Evolutionary conservation across 2,329 filamentous ascomycete genomes (phyloP).

Genomic region (Exophiala alcalophila): DNA sequence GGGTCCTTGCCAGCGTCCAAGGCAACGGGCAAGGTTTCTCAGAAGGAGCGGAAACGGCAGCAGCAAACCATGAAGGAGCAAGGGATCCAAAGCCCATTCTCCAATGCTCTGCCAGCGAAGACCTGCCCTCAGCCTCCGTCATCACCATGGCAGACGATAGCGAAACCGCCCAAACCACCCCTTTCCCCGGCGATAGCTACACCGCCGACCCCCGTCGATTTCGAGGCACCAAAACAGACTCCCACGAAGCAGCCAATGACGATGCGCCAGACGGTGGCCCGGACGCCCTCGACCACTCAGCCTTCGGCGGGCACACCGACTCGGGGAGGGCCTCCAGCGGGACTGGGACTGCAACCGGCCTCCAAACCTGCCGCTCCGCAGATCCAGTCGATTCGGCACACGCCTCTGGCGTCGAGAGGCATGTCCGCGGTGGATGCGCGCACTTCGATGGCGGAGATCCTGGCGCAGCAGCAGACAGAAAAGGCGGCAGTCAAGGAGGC

Average conservation of each 20-base stretch:
- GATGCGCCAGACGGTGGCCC: slow-evolving; percentile 59
- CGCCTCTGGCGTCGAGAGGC: slow-evolving; percentile 32
- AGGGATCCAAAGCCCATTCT: slow-evolving; percentile 37
- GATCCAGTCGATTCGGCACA: slow-evolving; percentile 49
- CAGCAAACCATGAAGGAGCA: slow-evolving; percentile 58
- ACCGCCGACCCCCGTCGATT: slow-evolving; percentile 1
- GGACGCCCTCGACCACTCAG: slow-evolving; percentile 34
- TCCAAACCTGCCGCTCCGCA: slow-evolving; percentile 32
- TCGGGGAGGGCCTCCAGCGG: slow-evolving; percentile 23
- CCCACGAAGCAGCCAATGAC: slow-evolving; percentile 50
- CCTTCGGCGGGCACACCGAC: slow-evolving; percentile 10
- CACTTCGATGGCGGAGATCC: slow-evolving; percentile 78
- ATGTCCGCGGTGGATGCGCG: slow-evolving; percentile 30
- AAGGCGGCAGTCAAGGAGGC: slow-evolving; percentile 80
- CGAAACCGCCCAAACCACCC: slow-evolving; percentile 26
- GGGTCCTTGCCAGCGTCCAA: slow-evolving; percentile 39
- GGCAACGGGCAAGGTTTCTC: slow-evolving; percentile 65
- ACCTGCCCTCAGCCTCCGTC: slow-evolving; percentile 24
- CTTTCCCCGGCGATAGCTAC: slow-evolving; percentile 19
- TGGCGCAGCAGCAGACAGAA: slow-evolving; percentile 79
- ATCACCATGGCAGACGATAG: slow-evolving; percentile 65
- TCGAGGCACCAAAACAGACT: slow-evolving; percentile 6
- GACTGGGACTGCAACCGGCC: slow-evolving; percentile 32
- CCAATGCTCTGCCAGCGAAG: slow-evolving; percentile 23
- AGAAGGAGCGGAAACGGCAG: slow-evolving; percentile 85